Conservation (phyloP, 1,284 basidiomycete species). For the Thelephora terrestris region DNA sequence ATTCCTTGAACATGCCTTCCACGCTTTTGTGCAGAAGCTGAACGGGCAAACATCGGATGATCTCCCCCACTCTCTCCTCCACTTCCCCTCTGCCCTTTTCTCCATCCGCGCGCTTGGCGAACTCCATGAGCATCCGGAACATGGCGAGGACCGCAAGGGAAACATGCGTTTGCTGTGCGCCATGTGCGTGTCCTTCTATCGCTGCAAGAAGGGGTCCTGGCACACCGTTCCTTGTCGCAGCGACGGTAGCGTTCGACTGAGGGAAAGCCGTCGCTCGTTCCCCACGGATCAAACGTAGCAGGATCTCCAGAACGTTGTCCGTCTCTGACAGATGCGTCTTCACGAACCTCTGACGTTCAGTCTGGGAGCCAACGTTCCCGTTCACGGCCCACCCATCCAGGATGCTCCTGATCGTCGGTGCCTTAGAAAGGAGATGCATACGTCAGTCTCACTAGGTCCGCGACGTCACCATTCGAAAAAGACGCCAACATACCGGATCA, state of each 20-base stretch:
- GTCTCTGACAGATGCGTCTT: constrained; percentile 76
- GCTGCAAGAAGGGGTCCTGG: constrained; percentile 59
- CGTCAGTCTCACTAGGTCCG: constrained; percentile 6
- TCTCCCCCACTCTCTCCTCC: constrained; percentile 77
- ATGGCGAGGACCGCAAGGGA: constrained; percentile 86
- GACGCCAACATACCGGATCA: constrained; percentile 66
- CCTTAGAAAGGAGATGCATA: constrained; percentile 32
- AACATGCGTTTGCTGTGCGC: constrained; percentile 85
- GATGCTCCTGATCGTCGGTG: constrained; percentile 84
- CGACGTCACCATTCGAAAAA: constrained; percentile 5
- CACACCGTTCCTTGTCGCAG: constrained; percentile 37
- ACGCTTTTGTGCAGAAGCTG: constrained; percentile 81
- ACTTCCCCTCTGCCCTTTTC: constrained; percentile 60
- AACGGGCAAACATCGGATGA: constrained; percentile 77
- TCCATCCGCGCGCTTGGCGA: constrained; percentile 60
- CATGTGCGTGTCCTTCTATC: constrained; percentile 68
- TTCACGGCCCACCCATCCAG: constrained; percentile 82
- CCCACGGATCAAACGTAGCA: constrained; percentile 81
- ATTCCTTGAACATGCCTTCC: constrained; percentile 90
- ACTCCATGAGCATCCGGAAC: constrained; percentile 76
- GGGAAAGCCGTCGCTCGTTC: constrained; percentile 71
- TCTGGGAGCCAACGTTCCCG: constrained; percentile 63
- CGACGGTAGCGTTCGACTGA: constrained; percentile 46
- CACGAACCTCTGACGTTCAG: constrained; percentile 79
- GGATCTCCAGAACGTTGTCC: constrained; percentile 84